Evolutionary conservation across 495 filamentous ascomycete genomes (phyloP).

Genomic region (Aspergillus panamensis): DNA sequence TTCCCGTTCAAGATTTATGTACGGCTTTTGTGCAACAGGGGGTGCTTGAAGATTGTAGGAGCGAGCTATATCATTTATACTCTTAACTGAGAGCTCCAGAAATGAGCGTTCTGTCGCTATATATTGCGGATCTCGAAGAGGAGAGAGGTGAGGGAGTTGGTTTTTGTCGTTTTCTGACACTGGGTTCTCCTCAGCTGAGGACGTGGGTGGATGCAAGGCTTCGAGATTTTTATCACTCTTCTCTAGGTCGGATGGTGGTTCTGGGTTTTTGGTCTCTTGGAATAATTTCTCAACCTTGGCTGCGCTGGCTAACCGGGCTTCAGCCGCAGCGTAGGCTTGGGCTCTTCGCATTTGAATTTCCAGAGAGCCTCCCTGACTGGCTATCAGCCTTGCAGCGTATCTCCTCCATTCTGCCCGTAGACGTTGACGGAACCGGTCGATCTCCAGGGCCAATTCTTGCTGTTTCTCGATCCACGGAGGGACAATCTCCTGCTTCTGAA

Average conservation of each 20-base stretch:
- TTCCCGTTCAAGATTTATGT: constrained; percentile 81
- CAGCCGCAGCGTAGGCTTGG: constrained; percentile 68
- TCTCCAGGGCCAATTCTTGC: constrained; percentile 74
- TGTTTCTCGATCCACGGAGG: constrained; percentile 87
- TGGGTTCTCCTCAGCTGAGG: constrained; percentile 3
- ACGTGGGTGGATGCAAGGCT: neutral
- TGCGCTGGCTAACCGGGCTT: constrained; percentile 49
- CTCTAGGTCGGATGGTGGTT: neutral
- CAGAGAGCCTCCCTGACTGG: constrained; percentile 75
- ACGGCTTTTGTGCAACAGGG: constrained; percentile 87
- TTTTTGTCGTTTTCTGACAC: constrained; percentile 12
- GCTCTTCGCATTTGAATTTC: constrained; percentile 72
- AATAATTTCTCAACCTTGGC: constrained; percentile 47
- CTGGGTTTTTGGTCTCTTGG: constrained; percentile 9
- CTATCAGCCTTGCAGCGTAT: constrained; percentile 76
- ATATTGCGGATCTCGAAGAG: constrained; percentile 47
- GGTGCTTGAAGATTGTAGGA: constrained; percentile 96
- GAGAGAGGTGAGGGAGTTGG: constrained; percentile 37
- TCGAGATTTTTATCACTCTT: neutral
- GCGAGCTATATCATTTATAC: constrained; percentile 75
- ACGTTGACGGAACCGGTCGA: constrained; percentile 65
- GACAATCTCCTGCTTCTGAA: constrained; percentile 77
- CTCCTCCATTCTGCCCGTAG: constrained; percentile 83
- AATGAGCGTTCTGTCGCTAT: constrained; percentile 70
- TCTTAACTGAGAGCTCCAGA: constrained; percentile 70